Conservation (phyloP, 2,329 filamentous ascomycete genomes). For the Colletotrichum agaves region DNA sequence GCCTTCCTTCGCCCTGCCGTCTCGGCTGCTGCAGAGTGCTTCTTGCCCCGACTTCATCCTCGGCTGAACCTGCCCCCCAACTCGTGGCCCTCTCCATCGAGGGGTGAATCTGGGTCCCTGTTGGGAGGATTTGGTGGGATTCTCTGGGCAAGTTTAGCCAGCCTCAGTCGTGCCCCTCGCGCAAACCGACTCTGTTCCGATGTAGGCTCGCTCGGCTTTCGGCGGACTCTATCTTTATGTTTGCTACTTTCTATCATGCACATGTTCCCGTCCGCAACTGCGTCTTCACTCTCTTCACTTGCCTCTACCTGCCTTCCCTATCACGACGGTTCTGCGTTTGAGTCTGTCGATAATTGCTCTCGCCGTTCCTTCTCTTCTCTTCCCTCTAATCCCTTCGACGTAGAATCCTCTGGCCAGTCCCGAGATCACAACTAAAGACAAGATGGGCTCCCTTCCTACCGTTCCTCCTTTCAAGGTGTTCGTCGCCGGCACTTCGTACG, state of each 20-base stretch:
- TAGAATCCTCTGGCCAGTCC: slow-evolving; percentile 2
- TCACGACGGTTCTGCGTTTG: slow-evolving; percentile 8
- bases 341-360: slow-evolving; percentile 1
- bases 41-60: slow-evolving; percentile 27
- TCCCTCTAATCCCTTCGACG: background rate
- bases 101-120: slow-evolving; percentile 20
- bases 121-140: slow-evolving; percentile 19
- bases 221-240: slow-evolving; percentile 28
- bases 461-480: slow-evolving; percentile 66
- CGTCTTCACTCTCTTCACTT: slow-evolving; percentile 17
- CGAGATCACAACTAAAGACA: slow-evolving; percentile 6
- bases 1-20: slow-evolving; percentile 8
- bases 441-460: slow-evolving; percentile 38
- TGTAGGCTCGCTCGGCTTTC: slow-evolving; percentile 35
- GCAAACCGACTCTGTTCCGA: slow-evolving; percentile 19
- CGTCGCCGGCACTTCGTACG: slow-evolving; percentile 77
- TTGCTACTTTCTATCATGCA: slow-evolving; percentile 16
- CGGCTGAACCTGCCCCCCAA: slow-evolving; percentile 28
- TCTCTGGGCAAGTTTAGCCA: slow-evolving; percentile 26
- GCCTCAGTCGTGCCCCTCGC: slow-evolving; percentile 16
- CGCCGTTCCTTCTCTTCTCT: background rate
- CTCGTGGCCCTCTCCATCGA: background rate
- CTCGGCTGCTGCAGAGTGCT: slow-evolving; percentile 28
- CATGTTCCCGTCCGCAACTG: slow-evolving; percentile 21
- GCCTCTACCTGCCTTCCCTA: slow-evolving; percentile 20